Evolutionary conservation across 306 rosid genomes (phyloP), one percentile per base, ranked within the genome.

Genomic region (Prunus kanzakura): DNA sequence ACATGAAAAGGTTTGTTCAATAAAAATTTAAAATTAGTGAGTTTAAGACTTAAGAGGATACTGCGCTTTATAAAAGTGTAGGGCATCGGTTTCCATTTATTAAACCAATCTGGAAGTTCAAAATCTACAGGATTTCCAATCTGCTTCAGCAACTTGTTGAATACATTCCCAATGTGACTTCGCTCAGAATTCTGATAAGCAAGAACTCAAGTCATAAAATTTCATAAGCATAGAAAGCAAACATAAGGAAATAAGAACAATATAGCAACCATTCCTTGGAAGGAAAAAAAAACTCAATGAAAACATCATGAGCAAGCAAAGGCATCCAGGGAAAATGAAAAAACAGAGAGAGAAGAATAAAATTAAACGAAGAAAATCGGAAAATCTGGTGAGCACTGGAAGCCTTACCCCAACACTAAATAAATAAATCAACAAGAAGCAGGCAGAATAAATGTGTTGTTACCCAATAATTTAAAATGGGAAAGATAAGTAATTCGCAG

Each of bases 1-100:
- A 58, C 41, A 58, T 27, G 70, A 8, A 38, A 47, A 8, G 27
- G 63, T 45, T 62, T 29, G 41, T 38, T 18, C 35, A 20, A 29
- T 12, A 52, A 67, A 51, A 69, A 52, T 8, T 20, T 71, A n/a
- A 51, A 77, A 71, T 4, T 45, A 41, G 43, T 19, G 47, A 72
- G 11, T 68, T 11, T 8, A 25, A 4, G 6, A 60, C 14, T 12
- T 60, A 68, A 75, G 83, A 94, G 98, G 97, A 94, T 94, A 94
- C 98, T 94, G 83, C 98, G 96, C 79, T 84, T 94, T 43, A 94
- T 91, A 71, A 83, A 91, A 64, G 79, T 88, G 84, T 88, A 94
- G 43, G 82, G 86, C 78, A 80, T 67, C 19, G 94, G 82, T 72
- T 86, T 94, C 58, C 80, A 83, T 60, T 90, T 93, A 43, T 64